phyloP scores from a whole-genome alignment of 2,329 filamentous ascomycete genomes.

The Cladobotryum mycophilum region DNA sequence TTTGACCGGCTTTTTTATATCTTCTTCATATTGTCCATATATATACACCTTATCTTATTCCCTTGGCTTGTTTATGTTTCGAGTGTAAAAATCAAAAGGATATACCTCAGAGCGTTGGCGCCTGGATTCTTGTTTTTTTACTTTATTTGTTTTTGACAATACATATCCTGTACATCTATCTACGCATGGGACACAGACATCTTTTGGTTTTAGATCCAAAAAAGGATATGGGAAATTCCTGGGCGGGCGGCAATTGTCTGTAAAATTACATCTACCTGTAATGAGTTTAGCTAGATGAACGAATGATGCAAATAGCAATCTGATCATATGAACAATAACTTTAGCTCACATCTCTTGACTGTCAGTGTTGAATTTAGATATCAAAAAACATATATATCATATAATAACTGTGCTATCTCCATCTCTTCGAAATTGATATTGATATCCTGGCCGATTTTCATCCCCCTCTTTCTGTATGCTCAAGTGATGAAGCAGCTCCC shows the following conservation, averaged over 20 bases:
- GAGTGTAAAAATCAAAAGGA: too few relatives aligned
- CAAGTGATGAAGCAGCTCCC: too few relatives aligned
- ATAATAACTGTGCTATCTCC: too few relatives aligned
- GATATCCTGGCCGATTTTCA: too few relatives aligned
- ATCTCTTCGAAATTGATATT: too few relatives aligned
- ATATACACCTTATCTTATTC: background rate
- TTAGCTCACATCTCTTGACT: too few relatives aligned
- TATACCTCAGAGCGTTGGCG: background rate
- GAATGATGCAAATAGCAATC: background rate
- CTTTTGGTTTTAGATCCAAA: background rate
- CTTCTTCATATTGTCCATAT: background rate
- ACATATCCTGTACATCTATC: background rate
- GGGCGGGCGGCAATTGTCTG: background rate
- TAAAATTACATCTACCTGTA: background rate
- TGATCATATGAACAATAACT: background rate
- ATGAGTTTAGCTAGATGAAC: background rate
- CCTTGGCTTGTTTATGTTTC: background rate
- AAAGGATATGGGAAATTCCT: background rate
- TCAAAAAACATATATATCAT: too few relatives aligned
- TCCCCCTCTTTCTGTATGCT: too few relatives aligned
- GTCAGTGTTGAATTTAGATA: too few relatives aligned
- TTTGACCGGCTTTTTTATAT: background rate
- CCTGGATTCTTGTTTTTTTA: background rate
- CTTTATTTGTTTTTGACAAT: background rate
- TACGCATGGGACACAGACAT: background rate